Conservation (phyloP, 192 early-diverging fungal species). For the Paraglomus brasilianum region DNA sequence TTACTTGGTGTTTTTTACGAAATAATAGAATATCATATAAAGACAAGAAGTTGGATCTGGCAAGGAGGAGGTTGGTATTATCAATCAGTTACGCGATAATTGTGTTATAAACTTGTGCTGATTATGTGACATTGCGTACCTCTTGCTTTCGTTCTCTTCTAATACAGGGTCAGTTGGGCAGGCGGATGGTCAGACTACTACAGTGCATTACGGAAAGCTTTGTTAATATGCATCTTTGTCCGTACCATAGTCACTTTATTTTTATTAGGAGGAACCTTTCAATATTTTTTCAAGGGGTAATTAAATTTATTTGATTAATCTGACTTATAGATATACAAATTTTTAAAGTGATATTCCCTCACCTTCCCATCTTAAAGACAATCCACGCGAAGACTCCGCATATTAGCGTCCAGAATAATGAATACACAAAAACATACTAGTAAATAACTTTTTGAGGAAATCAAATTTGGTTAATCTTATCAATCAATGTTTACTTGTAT, state of each 20-base stretch:
- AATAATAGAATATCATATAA: conserved; percentile 9
- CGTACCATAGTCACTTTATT: conserved; percentile 17
- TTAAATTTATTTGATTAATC: no score
- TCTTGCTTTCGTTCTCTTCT: background rate
- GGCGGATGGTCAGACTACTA: conserved; percentile 25
- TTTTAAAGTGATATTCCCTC: no score
- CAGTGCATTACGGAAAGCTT: conserved; percentile 19
- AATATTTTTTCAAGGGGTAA: no score
- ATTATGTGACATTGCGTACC: background rate
- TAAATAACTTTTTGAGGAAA: no score
- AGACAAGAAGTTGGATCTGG: background rate
- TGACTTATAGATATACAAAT: no score
- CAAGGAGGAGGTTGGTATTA: conserved; percentile 23
- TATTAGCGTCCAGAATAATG: no score
- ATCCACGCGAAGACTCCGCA: no score
- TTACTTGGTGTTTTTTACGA: conserved; percentile 26
- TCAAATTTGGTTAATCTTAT: no score
- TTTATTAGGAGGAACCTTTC: conserved; percentile 3
- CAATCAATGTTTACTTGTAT: no score
- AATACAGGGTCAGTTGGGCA: conserved; percentile 17
- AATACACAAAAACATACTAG: no score
- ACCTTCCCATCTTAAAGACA: no score
- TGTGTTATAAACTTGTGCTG: background rate
- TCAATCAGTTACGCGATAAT: background rate
- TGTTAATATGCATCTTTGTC: conserved; percentile 14